A percentile compares a stretch with the other conserved stretches of the same genome.
These are phyloP conservation scores for Eucommia ulmoides DNA, from an alignment of 257 asterid species.

Conservation along the genomic window DNA sequence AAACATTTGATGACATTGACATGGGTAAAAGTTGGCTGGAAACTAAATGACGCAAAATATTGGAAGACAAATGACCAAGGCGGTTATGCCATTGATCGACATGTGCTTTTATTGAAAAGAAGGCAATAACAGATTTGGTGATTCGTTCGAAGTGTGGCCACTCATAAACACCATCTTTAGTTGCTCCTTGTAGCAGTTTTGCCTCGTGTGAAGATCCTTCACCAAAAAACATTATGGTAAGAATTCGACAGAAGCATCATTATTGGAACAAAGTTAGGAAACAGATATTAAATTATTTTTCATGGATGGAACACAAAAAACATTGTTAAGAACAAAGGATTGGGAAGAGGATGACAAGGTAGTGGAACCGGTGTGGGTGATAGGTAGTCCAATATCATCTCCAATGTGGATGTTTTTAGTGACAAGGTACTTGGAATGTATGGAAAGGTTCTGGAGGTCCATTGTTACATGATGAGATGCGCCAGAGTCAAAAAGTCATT, in stretches of 20 bases:
- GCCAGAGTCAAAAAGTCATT: background rate
- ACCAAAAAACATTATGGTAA: background rate
- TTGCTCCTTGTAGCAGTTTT: background rate
- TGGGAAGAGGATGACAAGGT: no score
- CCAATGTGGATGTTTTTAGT: background rate
- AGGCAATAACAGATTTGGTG: background rate
- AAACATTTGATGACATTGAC: background rate
- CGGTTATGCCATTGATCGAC: background rate
- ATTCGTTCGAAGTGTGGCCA: background rate
- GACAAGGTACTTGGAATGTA: background rate
- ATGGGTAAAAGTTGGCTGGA: background rate
- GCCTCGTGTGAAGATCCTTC: background rate
- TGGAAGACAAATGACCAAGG: background rate
- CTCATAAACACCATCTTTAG: background rate
- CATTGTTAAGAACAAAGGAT: background rate
- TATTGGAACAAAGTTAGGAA: background rate
- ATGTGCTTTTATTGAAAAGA: background rate
- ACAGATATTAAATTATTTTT: no score
- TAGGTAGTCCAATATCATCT: background rate
- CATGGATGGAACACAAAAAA: background rate
- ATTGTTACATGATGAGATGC: background rate
- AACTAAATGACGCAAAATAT: background rate
- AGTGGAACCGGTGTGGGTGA: background rate
- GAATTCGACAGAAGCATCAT: background rate
- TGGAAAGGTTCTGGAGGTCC: background rate